Percentiles rank a stretch among this genome's conserved stretches.
Evolutionary conservation across 2,329 filamentous ascomycete genomes (phyloP).

Genomic region (Trichoderma guizhouense): DNA sequence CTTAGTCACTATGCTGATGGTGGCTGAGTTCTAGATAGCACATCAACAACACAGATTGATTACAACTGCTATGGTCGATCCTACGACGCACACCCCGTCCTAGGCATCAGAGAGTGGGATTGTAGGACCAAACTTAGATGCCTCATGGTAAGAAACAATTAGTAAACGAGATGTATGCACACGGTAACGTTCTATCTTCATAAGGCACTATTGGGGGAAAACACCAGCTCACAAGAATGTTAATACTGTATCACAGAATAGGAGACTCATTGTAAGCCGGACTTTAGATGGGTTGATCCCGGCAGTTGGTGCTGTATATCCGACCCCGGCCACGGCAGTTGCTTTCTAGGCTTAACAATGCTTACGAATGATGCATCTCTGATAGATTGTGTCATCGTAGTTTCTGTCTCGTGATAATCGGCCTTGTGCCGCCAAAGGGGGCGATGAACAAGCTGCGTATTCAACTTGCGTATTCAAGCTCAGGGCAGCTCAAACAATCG

Average conservation of each 20-base stretch:
- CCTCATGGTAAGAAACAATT: not conserved
- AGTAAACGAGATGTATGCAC: not conserved
- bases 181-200: not conserved
- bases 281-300: not conserved
- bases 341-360: not conserved
- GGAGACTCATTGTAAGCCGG: not conserved
- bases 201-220: not conserved
- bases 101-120: not conserved
- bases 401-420: not conserved
- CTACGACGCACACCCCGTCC: not conserved
- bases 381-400: not conserved
- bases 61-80: not conserved
- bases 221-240: not conserved
- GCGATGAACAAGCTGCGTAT: not conserved
- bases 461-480: not conserved
- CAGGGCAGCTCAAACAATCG: not conserved
- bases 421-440: not conserved
- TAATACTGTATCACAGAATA: not conserved
- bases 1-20: not conserved
- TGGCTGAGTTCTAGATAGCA: not conserved
- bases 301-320: not conserved
- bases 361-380: not conserved
- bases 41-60: not conserved
- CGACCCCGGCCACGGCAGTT: not conserved
- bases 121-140: not conserved